Base-by-base conservation (phyloP, 768 basidiomycete species). In the Tulasnella sp. region DNA sequence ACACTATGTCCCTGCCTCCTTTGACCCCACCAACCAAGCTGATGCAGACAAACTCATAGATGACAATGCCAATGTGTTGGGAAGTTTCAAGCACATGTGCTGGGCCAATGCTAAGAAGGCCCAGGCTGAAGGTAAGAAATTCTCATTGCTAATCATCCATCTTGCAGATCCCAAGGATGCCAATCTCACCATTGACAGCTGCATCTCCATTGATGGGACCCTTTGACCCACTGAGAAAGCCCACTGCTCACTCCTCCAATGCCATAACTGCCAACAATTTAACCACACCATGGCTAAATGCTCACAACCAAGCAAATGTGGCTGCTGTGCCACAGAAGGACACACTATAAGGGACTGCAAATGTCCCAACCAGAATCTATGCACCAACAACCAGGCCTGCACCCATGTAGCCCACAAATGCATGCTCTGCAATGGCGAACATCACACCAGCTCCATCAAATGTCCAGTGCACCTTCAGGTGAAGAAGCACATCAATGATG, bases 191-290 rank as follows among this genome's bases (percentile, higher is more conserved):
- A 60, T 60, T 3, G 4, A 15, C 7, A 54, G 29, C 2, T 23
- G 52, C n/a, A 38, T 61, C 11, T 23, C 41, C 5, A 29, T 60
- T 24, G 38, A 60, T 11, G 53, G 58, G 13, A 23, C 24, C 7
- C 24, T 26, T 13, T 32, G 41, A 19, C 19, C 26, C n/a, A 41
- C 43, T 2, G 24, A 60, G 27, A 60, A 60, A 41, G 30, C 51
- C 23, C 59, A 52, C 17, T 41, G 53, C 30, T 52, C 55, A 23
- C 23, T 60, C 17, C 24, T 55, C 29, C 59, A 60, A 41, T 60
- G 59, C 43, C 59, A 60, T 52, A 60, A 60, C 27, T 60, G 59
- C 27, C 55, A 60, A 38, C 50, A 50, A 7, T 55, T 55, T 38
- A 52, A 52, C 29, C 59, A 60, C 43, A 60, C 59, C 9, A 52